phyloP scores from a whole-genome alignment of 164 flowering plant genomes.

The Annona squamosa region DNA sequence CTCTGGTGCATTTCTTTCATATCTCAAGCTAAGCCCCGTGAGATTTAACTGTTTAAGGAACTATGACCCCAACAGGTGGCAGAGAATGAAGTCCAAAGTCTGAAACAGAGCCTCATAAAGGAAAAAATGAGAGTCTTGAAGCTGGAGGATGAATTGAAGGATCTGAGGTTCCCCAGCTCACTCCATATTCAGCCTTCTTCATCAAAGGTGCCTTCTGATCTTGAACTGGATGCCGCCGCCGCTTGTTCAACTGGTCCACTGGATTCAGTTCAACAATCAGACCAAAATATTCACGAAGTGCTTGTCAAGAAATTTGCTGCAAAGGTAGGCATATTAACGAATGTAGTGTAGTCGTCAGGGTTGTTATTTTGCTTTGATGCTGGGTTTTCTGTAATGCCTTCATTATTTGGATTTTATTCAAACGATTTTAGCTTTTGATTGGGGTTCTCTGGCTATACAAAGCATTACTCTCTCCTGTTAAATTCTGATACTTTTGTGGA shows the following conservation, averaged over 20 bases:
- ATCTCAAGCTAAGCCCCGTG: background rate
- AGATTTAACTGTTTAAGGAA: too few relatives aligned
- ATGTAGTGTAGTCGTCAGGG: too few relatives aligned
- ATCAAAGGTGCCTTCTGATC: conserved; percentile 4
- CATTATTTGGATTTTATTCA: too few relatives aligned
- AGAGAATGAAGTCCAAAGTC: conserved; percentile 39
- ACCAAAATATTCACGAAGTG: background rate
- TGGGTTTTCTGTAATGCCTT: too few relatives aligned
- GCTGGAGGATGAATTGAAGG: conserved; percentile 39
- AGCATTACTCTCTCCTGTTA: too few relatives aligned
- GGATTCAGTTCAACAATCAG: background rate
- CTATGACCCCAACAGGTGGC: conserved; percentile 33
- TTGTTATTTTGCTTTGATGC: too few relatives aligned
- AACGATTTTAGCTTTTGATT: too few relatives aligned
- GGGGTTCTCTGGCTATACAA: too few relatives aligned
- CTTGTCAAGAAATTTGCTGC: conserved; percentile 2
- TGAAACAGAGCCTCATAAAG: conserved; percentile 27
- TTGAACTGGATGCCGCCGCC: background rate
- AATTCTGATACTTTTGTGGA: too few relatives aligned
- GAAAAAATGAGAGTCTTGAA: conserved; percentile 30
- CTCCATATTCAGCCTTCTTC: conserved; percentile 15
- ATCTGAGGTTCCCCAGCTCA: conserved; percentile 26
- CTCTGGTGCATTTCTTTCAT: background rate
- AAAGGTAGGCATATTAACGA: background rate
- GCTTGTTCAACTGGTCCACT: conserved; percentile 5